Conservation (phyloP, 108 stramenopile genomes). For the Schizochytrium sp. region DNA sequence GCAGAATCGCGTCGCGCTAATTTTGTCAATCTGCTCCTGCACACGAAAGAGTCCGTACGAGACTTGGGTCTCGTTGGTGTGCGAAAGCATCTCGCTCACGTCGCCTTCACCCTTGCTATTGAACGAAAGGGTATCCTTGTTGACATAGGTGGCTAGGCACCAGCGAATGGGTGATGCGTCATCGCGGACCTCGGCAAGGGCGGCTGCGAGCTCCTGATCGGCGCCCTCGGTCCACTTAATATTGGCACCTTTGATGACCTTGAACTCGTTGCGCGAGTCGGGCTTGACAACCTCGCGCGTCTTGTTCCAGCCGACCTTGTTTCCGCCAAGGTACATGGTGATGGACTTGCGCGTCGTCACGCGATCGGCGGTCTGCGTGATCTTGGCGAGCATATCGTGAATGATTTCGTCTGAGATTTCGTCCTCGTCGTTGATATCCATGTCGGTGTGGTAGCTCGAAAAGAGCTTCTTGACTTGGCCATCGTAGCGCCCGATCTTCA, state of each 20-base stretch:
- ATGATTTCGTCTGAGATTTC: slow-evolving; percentile 20
- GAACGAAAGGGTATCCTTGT: slow-evolving; percentile 11
- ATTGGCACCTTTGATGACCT: slow-evolving; percentile 20
- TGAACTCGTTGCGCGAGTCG: slow-evolving; percentile 20
- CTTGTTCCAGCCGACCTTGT: slow-evolving; percentile 10
- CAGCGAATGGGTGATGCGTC: slow-evolving; percentile 14
- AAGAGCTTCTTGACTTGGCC: slow-evolving; percentile 35
- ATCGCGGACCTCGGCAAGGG: slow-evolving; percentile 23
- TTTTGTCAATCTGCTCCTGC: slow-evolving; percentile 24
- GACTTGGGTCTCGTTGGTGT: slow-evolving; percentile 23
- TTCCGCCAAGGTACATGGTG: slow-evolving; percentile 13
- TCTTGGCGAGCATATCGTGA: slow-evolving; percentile 17
- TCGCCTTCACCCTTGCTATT: slow-evolving; percentile 23
- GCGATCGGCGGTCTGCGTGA: slow-evolving; percentile 28
- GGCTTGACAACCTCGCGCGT: slow-evolving; percentile 19
- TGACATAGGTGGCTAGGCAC: slow-evolving; percentile 23
- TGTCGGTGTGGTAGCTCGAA: slow-evolving; percentile 34
- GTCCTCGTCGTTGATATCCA: slow-evolving; percentile 26
- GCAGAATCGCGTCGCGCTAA: slow-evolving; percentile 30
- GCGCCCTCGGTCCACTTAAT: slow-evolving; percentile 12
- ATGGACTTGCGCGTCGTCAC: neutral
- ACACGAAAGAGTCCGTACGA: slow-evolving; percentile 27
- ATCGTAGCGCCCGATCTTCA: slow-evolving; percentile 31
- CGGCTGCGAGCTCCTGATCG: slow-evolving; percentile 17
- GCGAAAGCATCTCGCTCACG: slow-evolving; percentile 18